phyloP scores from a whole-genome alignment of 805 yeast genomes.

The Metschnikowia koreensis region DNA sequence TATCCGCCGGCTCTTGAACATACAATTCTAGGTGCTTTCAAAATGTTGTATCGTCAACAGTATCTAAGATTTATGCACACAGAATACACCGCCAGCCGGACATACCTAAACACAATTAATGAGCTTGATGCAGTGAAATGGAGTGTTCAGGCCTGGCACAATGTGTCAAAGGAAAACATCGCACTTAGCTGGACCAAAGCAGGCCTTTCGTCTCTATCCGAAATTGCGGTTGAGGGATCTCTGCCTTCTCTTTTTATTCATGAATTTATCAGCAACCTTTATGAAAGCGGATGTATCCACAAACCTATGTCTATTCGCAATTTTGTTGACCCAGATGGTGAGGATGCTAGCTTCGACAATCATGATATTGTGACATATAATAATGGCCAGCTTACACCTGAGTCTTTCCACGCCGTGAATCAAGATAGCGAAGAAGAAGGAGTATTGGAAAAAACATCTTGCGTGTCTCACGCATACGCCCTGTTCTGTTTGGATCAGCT shows the following conservation, averaged over 20 bases:
- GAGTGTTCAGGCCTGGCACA: not conserved
- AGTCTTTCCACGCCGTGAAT: not conserved
- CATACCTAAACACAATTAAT: not conserved
- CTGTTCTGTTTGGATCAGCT: not conserved
- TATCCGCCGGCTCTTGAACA: not conserved
- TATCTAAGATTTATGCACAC: not conserved
- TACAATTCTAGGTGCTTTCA: not conserved
- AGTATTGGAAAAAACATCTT: not conserved
- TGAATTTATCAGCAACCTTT: not conserved
- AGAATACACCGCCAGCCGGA: not conserved
- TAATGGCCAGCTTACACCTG: not conserved
- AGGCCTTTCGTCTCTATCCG: not conserved
- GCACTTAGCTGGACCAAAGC: not conserved
- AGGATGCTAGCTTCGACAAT: not conserved
- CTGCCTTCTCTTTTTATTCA: not conserved
- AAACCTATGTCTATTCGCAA: not conserved
- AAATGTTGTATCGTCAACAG: not conserved
- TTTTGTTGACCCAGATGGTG: not conserved
- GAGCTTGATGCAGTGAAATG: not conserved
- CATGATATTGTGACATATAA: not conserved
- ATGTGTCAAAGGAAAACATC: not conserved
- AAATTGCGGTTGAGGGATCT: not conserved
- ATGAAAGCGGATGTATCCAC: not conserved
- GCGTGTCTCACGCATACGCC: not conserved
- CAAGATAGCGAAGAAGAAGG: not conserved